phyloP scores from a whole-genome alignment of 176 grass and related monocot genomes.

The Zea luxurians region DNA sequence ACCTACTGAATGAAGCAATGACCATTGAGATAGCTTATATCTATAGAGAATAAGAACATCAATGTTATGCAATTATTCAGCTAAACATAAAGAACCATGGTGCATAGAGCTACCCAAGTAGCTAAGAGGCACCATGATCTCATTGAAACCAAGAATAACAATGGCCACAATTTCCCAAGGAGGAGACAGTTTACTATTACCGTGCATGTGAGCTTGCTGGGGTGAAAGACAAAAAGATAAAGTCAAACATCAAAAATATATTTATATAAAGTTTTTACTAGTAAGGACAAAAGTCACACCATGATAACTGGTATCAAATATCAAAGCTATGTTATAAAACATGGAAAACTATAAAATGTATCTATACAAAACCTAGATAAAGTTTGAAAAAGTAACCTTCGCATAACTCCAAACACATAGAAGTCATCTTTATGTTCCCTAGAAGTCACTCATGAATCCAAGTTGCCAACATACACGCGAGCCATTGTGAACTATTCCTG shows the following conservation, averaged over 20 bases:
- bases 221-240: conserved; percentile 18
- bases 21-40: too few species aligned
- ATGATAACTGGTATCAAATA: neutral
- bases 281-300: neutral
- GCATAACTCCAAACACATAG: conserved; percentile 75
- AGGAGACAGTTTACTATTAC: conserved; percentile 69
- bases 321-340: neutral
- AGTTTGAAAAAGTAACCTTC: conserved; percentile 48
- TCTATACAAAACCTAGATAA: neutral
- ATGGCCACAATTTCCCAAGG: conserved; percentile 81
- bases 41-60: conserved; percentile 30
- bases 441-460: conserved; percentile 68
- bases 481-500: conserved; percentile 59
- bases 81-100: neutral
- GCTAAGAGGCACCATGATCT: conserved; percentile 65
- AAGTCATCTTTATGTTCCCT: conserved; percentile 84
- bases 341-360: too few species aligned
- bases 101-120: conserved; percentile 18
- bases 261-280: conserved; percentile 9
- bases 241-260: conserved; percentile 15
- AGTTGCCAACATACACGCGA: conserved; percentile 77
- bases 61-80: conserved; percentile 28
- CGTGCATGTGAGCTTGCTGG: conserved; percentile 70
- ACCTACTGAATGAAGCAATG: too few species aligned
- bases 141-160: conserved; percentile 82